A percentile compares a stretch with the other conserved stretches of the same genome.
Conservation (phyloP, 306 rosid genomes). For the Purshia tridentata region DNA sequence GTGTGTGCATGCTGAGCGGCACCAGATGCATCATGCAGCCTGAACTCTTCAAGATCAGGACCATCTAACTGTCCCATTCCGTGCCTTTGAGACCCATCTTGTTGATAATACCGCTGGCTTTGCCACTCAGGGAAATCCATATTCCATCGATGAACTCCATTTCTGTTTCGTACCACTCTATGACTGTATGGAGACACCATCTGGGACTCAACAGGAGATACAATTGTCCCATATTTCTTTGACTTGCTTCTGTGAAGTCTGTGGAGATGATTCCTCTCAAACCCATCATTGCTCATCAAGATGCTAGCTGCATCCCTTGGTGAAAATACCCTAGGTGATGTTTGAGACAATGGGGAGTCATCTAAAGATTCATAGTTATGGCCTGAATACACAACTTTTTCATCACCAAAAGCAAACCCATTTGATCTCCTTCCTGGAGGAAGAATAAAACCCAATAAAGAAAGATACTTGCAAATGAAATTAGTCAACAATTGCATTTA, state of each 20-base stretch:
- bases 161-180: constrained; percentile 48
- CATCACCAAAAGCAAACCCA: constrained; percentile 61
- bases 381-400: constrained; percentile 53
- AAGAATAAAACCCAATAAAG: constrained; percentile 31
- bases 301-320: constrained; percentile 52
- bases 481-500: constrained; percentile 11
- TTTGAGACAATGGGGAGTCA: constrained; percentile 64
- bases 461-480: background rate
- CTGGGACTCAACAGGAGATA: constrained; percentile 43
- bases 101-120: constrained; percentile 40
- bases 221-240: constrained; percentile 44
- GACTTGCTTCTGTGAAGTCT: constrained; percentile 57
- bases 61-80: constrained; percentile 53
- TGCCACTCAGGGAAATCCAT: constrained; percentile 41
- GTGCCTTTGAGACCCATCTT: constrained; percentile 47
- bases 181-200: constrained; percentile 34
- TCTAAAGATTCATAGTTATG: constrained; percentile 69
- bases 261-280: constrained; percentile 49
- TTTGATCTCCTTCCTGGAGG: constrained; percentile 74
- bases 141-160: constrained; percentile 47
- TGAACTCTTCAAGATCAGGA: constrained; percentile 61
- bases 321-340: constrained; percentile 63
- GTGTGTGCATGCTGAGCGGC: constrained; percentile 68
- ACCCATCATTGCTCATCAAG: constrained; percentile 45
- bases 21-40: constrained; percentile 53